Conservation (phyloP, 106 monocot genomes). For the Dendrobium catenatum region DNA sequence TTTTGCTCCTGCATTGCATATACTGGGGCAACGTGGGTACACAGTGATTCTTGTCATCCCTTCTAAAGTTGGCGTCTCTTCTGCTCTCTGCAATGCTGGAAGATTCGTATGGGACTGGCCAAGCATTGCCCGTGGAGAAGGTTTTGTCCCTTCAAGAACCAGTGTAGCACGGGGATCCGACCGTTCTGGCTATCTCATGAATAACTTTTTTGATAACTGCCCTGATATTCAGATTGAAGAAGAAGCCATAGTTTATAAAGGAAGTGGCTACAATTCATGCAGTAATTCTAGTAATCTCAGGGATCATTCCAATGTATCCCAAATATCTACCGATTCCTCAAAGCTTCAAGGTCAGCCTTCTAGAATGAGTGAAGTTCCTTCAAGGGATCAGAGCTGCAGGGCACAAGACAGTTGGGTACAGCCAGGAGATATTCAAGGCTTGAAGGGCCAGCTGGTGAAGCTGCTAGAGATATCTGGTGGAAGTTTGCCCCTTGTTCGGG, state of each 20-base stretch:
- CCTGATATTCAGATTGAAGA: conserved; percentile 53
- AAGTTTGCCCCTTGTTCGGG: conserved; percentile 56
- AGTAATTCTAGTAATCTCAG: conserved; percentile 19
- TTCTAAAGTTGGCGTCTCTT: conserved; percentile 50
- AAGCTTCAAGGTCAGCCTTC: conserved; percentile 38
- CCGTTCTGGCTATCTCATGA: conserved; percentile 14
- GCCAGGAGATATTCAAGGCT: conserved; percentile 73
- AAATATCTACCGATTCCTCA: conserved; percentile 21
- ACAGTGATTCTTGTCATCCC: conserved; percentile 79
- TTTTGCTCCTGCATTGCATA: conserved; percentile 90
- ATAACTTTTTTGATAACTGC: conserved; percentile 11
- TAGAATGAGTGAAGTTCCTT: conserved; percentile 24
- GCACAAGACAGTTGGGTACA: conserved; percentile 44
- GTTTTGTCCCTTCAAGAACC: conserved; percentile 52
- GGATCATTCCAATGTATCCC: conserved; percentile 22
- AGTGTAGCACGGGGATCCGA: conserved; percentile 20
- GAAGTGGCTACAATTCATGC: conserved; percentile 5
- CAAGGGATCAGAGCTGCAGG: conserved; percentile 20
- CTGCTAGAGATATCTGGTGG: conserved; percentile 69
- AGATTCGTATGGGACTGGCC: conserved; percentile 95
- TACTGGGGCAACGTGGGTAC: conserved; percentile 94
- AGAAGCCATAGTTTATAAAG: conserved; percentile 64
- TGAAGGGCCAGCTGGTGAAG: conserved; percentile 60
- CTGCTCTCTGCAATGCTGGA: conserved; percentile 76
- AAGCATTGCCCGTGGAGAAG: conserved; percentile 77